A percentile compares a stretch with the other conserved stretches of the same genome.
phyloP scores from a whole-genome alignment of 352 stramenopile genomes.

The Thalassiosira oceanica region DNA sequence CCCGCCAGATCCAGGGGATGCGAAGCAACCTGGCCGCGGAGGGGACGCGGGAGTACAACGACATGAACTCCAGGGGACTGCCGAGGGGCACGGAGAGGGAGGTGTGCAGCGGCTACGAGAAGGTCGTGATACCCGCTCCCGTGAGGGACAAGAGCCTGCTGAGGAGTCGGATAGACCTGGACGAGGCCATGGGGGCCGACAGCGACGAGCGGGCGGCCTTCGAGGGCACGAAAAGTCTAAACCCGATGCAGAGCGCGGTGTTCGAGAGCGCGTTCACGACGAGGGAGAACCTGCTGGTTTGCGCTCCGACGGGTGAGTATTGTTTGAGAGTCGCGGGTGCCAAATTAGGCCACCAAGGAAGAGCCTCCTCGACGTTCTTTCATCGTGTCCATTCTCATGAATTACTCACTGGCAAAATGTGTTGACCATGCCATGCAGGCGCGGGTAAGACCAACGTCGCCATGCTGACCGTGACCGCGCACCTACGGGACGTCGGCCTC shows the following conservation, averaged over 20 bases:
- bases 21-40: constrained; percentile 50
- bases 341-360: too few relatives aligned
- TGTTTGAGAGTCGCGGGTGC: too few relatives aligned
- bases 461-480: constrained; percentile 94
- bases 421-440: constrained; percentile 91
- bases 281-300: constrained; percentile 95
- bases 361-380: too few relatives aligned
- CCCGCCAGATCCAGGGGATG: constrained; percentile 34
- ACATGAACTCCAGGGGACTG: constrained; percentile 46
- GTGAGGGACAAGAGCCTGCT: constrained; percentile 55
- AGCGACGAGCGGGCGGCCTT: constrained; percentile 73
- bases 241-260: constrained; percentile 97
- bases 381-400: too few relatives aligned
- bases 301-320: constrained; percentile 83
- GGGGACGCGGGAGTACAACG: constrained; percentile 60
- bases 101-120: constrained; percentile 77
- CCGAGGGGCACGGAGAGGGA: constrained; percentile 72
- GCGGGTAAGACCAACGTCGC: constrained; percentile 99
- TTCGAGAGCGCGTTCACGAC: constrained; percentile 94
- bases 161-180: constrained; percentile 44
- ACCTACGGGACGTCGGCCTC: constrained; percentile 78
- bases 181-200: constrained; percentile 69
- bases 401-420: too few relatives aligned
- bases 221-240: constrained; percentile 84
- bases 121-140: constrained; percentile 81